A percentile compares a stretch with the other conserved stretches of the same genome.
phyloP scores from a whole-genome alignment of 2,329 filamentous ascomycete genomes.

The Ophiostoma angusticollis region DNA sequence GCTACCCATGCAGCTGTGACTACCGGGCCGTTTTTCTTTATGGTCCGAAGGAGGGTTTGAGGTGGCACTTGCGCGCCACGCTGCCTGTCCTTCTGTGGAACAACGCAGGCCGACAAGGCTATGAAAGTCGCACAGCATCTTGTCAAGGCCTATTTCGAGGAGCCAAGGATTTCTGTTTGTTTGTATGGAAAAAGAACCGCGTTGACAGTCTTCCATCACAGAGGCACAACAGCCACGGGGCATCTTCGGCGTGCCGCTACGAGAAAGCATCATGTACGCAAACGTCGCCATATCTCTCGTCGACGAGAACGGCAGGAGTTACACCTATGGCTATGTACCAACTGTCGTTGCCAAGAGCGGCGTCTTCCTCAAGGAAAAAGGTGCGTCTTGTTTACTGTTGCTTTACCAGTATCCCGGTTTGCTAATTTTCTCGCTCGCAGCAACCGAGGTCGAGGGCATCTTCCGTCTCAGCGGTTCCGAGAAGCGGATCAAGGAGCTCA shows the following conservation, averaged over 20 bases:
- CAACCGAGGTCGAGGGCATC: slow-evolving; percentile 89
- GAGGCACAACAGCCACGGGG: slow-evolving; percentile 48
- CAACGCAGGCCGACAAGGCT: slow-evolving; percentile 5
- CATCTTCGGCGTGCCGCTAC: slow-evolving; percentile 89
- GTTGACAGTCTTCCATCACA: slow-evolving; percentile 15
- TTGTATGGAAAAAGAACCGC: background rate
- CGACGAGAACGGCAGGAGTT: slow-evolving; percentile 84
- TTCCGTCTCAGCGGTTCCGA: slow-evolving; percentile 93
- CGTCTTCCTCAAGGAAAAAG: slow-evolving; percentile 95
- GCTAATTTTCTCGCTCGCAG: too few relatives aligned
- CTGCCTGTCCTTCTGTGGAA: background rate
- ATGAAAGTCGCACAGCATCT: slow-evolving; percentile 9
- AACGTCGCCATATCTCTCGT: slow-evolving; percentile 96
- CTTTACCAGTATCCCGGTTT: too few relatives aligned
- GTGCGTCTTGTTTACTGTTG: slow-evolving; percentile 35
- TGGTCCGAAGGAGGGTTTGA: background rate
- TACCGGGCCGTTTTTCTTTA: background rate
- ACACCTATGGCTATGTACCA: slow-evolving; percentile 96
- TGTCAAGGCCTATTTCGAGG: slow-evolving; percentile 5
- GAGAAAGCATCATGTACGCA: slow-evolving; percentile 90
- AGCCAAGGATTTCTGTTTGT: too few relatives aligned
- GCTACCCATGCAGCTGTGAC: too few relatives aligned
- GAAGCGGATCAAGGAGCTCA: slow-evolving; percentile 95
- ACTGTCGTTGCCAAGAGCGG: slow-evolving; percentile 98
- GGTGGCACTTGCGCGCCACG: slow-evolving; percentile 7